These are phyloP conservation scores for Begonia loranthoides DNA, from an alignment of 306 rosid genomes.

Conservation along the genomic window DNA sequence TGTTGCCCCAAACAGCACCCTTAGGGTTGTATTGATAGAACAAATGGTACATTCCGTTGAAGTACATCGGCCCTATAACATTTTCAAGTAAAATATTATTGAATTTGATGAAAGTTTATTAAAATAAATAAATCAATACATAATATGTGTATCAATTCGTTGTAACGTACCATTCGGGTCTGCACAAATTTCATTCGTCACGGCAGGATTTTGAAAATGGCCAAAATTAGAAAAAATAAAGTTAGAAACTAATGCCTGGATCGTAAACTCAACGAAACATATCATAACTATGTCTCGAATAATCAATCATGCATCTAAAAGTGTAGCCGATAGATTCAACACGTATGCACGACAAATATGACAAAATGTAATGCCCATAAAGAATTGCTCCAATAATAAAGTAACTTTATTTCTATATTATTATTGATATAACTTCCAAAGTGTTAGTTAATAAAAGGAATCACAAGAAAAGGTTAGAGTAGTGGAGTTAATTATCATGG, in stretches of 20 bases:
- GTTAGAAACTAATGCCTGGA: too few relatives aligned
- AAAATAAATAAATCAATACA: background rate
- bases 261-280: background rate
- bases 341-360: too few relatives aligned
- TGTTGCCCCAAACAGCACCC: conserved; percentile 90
- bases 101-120: background rate
- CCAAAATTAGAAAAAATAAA: conserved; percentile 3
- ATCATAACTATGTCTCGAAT: background rate
- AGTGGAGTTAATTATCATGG: too few relatives aligned
- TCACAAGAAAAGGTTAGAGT: too few relatives aligned
- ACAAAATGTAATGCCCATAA: too few relatives aligned
- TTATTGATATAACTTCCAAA: too few relatives aligned
- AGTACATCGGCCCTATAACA: conserved; percentile 65
- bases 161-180: conserved; percentile 69
- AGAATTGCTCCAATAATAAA: too few relatives aligned
- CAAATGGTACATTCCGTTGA: conserved; percentile 55
- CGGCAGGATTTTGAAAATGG: conserved; percentile 10
- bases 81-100: background rate
- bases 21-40: conserved; percentile 83
- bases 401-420: too few relatives aligned
- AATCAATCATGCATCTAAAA: background rate
- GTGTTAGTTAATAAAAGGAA: too few relatives aligned
- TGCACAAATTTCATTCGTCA: conserved; percentile 9
- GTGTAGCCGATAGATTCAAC: too few relatives aligned
- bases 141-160: background rate